A percentile compares a stretch with the other conserved stretches of the same genome.
These are phyloP conservation scores for Pseudofabraea citricarpa DNA, from an alignment of 2,329 filamentous ascomycete genomes.

Conservation along the genomic window DNA sequence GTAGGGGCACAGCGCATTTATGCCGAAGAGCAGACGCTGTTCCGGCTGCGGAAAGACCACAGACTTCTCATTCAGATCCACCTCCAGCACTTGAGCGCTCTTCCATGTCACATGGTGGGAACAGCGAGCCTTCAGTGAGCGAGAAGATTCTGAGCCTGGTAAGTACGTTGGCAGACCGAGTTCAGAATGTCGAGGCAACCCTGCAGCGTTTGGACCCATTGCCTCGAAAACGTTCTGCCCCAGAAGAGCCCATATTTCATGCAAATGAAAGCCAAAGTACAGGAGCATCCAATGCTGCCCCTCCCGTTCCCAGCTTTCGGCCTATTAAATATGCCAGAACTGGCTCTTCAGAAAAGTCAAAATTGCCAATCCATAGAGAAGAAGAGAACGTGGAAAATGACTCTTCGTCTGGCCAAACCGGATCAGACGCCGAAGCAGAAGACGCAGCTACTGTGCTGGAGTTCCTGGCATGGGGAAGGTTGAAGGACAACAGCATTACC, in stretches of 20 bases:
- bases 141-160: constrained; percentile 12
- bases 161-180: constrained; percentile 13
- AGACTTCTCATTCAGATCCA: background rate
- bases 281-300: background rate
- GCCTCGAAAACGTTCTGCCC: constrained; percentile 3
- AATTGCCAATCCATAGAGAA: constrained; percentile 2
- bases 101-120: background rate
- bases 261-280: background rate
- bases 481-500: constrained; percentile 32
- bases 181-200: constrained; percentile 12
- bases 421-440: constrained; percentile 26
- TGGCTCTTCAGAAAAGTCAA: background rate
- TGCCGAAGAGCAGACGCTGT: constrained; percentile 19
- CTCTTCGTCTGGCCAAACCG: constrained; percentile 7
- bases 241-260: background rate
- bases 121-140: constrained; percentile 8
- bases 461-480: constrained; percentile 42
- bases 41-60: constrained; percentile 5
- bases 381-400: constrained; percentile 5
- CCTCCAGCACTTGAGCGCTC: background rate
- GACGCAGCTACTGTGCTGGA: constrained; percentile 42
- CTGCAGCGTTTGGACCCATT: constrained; percentile 6
- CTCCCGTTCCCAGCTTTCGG: constrained; percentile 8
- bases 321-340: constrained; percentile 11
- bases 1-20: constrained; percentile 8